These are phyloP conservation scores for Streptanthus diversifolius DNA, from an alignment of 345 rosid species.

Conservation along the genomic window DNA sequence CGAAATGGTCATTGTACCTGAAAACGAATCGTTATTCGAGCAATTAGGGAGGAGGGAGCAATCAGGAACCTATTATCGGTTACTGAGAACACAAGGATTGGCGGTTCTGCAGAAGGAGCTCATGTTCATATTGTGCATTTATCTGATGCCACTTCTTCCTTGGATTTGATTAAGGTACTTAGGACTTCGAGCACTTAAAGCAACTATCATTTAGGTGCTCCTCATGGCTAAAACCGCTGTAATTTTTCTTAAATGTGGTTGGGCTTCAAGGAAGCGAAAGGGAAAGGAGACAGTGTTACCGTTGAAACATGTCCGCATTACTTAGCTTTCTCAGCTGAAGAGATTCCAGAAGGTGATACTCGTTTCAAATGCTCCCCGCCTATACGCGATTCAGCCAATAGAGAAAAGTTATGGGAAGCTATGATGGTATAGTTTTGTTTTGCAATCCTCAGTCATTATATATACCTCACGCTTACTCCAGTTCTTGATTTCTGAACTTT, in stretches of 20 bases:
- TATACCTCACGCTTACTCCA: neutral
- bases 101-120: constrained; percentile 84
- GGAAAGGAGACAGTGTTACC: constrained; percentile 67
- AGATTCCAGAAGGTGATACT: constrained; percentile 85
- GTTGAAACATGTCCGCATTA: constrained; percentile 98
- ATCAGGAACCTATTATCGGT: constrained; percentile 64
- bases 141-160: constrained; percentile 77
- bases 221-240: neutral
- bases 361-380: constrained; percentile 97
- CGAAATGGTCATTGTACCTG: neutral
- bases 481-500: constrained; percentile 1
- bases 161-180: constrained; percentile 72
- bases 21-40: neutral
- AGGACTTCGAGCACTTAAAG: neutral
- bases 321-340: constrained; percentile 90
- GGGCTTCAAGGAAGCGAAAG: constrained; percentile 62
- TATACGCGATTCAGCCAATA: constrained; percentile 70
- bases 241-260: neutral
- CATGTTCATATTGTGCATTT: constrained; percentile 95
- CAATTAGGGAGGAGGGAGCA: constrained; percentile 86
- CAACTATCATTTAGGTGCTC: neutral
- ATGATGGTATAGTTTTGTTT: constrained; percentile 50
- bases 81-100: constrained; percentile 60
- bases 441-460: neutral
- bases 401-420: constrained; percentile 86